A percentile compares a stretch with the other conserved stretches of the same genome.
Evolutionary conservation across 1,284 basidiomycete species (phyloP).

Genomic region (Marasmius fiardii): DNA sequence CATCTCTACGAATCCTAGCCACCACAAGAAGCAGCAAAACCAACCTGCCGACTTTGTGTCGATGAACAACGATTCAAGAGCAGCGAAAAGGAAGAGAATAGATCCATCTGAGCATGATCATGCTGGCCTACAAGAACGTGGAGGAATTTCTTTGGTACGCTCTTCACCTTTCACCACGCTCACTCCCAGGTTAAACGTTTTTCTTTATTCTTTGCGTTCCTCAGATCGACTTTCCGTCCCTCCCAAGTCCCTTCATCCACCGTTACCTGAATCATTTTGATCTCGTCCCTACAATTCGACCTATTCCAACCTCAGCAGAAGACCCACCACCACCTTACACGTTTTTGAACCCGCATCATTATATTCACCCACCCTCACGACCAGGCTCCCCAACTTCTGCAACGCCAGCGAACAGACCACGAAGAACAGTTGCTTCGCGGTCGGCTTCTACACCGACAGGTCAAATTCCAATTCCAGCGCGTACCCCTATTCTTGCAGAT

Average conservation of each 20-base stretch:
- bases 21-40: slow-evolving; percentile 36
- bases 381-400: slow-evolving; percentile 40
- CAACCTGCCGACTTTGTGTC: slow-evolving; percentile 50
- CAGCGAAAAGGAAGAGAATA: slow-evolving; percentile 63
- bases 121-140: slow-evolving; percentile 29
- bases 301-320: slow-evolving; percentile 59
- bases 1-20: slow-evolving; percentile 47
- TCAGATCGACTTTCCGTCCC: slow-evolving; percentile 71
- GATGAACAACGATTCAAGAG: slow-evolving; percentile 59
- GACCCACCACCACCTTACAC: slow-evolving; percentile 66
- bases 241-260: slow-evolving; percentile 57
- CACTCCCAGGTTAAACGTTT: slow-evolving; percentile 23
- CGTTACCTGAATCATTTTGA: slow-evolving; percentile 69
- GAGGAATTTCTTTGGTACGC: slow-evolving; percentile 38
- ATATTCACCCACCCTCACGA: slow-evolving; percentile 37
- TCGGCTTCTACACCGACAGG: slow-evolving; percentile 60
- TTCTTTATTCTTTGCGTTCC: too few relatives aligned
- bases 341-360: slow-evolving; percentile 42
- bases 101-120: slow-evolving; percentile 37
- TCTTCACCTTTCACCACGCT: too few relatives aligned
- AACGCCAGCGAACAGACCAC: slow-evolving; percentile 63
- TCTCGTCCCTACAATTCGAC: slow-evolving; percentile 60
- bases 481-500: slow-evolving; percentile 65
- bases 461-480: slow-evolving; percentile 54
- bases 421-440: slow-evolving; percentile 45